Base-by-base conservation (phyloP, 345 rosid genomes). In the Sonneratia caseolaris region DNA sequence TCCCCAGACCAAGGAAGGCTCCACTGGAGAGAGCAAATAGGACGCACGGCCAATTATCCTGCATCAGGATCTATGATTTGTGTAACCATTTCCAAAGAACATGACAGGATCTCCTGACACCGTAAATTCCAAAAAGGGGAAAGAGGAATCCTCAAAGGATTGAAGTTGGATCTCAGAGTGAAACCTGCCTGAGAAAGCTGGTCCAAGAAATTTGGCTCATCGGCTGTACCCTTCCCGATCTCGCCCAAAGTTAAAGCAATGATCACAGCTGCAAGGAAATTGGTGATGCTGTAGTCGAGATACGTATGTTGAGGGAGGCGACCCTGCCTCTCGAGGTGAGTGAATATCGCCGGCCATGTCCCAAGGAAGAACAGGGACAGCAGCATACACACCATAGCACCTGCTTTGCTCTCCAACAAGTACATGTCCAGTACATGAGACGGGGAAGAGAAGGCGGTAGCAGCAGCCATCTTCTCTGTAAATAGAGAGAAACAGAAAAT, bases 291-390 rank as follows among this genome's bases (percentile, higher is more conserved):
- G 70, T 88, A 91, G 81, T 93, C 94, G 37, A 91, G 96, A 72
- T 85, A 93, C 70, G 93, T 89, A 68, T 93, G 98, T 72, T 91
- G 98, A 70, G 98, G 97, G 69, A 88, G 93, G 22, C 96, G 92
- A 11, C 96, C 98, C 18, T 87, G 81, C 67, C 97, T 80, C 74
- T 93, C 96, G 15, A 93, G 84, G 13, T 86, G 86, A 69, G 91
- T 84, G 79, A 93, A 57, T 64, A 91, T 53, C 75, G 92, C 98
- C 73, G 96, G 97, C 96, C 96, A 93, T 61, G 97, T 91, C 35
- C 98, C 97, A 71, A 93, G 75, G 78, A 87, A 84, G 69, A 88
- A 70, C 32, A 93, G 79, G 53, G 93, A 81, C 18, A 91, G 79
- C 62, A 86, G 66, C 88, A 91, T 86, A 70, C 98, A 91, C 68